These are phyloP conservation scores for Cordyceps fumosorosea DNA, from an alignment of 2,329 filamentous ascomycete genomes.

Conservation along the genomic window DNA sequence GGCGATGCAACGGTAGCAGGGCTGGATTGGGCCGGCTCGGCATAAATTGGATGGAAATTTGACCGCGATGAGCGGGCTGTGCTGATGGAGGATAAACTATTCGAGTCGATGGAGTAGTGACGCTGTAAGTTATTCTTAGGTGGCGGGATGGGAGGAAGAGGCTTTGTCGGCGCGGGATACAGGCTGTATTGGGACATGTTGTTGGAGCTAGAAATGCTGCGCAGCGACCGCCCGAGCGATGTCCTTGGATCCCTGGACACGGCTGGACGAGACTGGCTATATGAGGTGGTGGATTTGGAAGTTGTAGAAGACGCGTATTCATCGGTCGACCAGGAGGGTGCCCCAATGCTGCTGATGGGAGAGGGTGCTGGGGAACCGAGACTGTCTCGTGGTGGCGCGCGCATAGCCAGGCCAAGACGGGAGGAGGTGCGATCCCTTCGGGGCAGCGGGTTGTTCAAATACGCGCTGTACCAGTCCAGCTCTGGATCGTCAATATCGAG, in stretches of 20 bases:
- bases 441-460: neutral
- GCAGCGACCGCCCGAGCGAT: neutral
- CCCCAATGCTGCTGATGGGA: neutral
- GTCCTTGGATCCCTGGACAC: neutral
- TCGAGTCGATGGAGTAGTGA: neutral
- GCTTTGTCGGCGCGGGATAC: constrained; percentile 11
- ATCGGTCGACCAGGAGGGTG: constrained; percentile 1
- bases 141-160: constrained; percentile 11
- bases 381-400: neutral
- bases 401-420: neutral
- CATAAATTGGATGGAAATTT: neutral
- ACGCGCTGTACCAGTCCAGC: neutral
- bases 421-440: neutral
- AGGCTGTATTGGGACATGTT: constrained; percentile 9
- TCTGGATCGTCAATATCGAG: neutral
- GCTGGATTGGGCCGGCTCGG: neutral
- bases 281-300: neutral
- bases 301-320: neutral
- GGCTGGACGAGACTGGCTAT: neutral
- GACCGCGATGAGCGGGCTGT: constrained; percentile 5
- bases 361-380: neutral
- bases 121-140: neutral
- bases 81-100: constrained; percentile 11
- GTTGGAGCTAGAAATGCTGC: neutral
- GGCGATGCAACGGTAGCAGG: neutral